These are phyloP conservation scores for Escovopsis sp. DNA, from an alignment of 2,329 filamentous ascomycete genomes.

Conservation along the genomic window DNA sequence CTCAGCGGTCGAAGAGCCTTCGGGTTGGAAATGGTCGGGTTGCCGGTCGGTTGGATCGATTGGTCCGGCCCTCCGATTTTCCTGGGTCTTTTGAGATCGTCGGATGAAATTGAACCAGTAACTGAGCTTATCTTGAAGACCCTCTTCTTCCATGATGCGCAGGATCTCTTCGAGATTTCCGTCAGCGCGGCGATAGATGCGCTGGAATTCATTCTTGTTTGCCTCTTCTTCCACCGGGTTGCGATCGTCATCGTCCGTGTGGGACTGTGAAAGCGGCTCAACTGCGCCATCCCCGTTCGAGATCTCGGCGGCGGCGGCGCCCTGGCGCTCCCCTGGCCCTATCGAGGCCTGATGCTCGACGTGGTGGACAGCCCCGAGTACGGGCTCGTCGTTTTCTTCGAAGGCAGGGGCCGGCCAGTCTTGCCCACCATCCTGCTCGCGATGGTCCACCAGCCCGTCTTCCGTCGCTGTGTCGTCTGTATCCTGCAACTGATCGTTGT, in stretches of 20 bases:
- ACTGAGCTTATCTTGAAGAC: conserved; percentile 40
- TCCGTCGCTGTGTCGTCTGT: conserved; percentile 18
- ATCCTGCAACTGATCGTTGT: conserved; percentile 7
- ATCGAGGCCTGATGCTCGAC: not conserved
- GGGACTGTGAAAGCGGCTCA: not conserved
- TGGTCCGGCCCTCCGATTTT: not conserved
- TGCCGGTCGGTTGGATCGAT: not conserved
- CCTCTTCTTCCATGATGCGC: conserved; percentile 46
- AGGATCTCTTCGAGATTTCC: conserved; percentile 45
- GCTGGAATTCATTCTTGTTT: conserved; percentile 24
- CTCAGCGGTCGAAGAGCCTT: not conserved
- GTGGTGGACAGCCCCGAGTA: not conserved
- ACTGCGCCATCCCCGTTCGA: not conserved
- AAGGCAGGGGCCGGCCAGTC: conserved; percentile 1
- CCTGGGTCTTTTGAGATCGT: conserved; percentile 14
- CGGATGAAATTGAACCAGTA: conserved; percentile 44
- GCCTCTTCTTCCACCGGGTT: conserved; percentile 6
- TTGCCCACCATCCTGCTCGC: conserved; percentile 6
- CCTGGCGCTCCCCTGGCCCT: not conserved
- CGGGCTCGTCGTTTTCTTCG: not conserved
- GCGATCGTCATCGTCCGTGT: not conserved
- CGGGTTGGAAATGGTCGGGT: not conserved
- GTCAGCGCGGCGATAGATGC: conserved; percentile 43
- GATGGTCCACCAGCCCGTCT: conserved; percentile 18
- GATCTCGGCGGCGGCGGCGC: not conserved